Base-by-base conservation (phyloP, 306 rosid species). In the Leucaena leucocephala region DNA sequence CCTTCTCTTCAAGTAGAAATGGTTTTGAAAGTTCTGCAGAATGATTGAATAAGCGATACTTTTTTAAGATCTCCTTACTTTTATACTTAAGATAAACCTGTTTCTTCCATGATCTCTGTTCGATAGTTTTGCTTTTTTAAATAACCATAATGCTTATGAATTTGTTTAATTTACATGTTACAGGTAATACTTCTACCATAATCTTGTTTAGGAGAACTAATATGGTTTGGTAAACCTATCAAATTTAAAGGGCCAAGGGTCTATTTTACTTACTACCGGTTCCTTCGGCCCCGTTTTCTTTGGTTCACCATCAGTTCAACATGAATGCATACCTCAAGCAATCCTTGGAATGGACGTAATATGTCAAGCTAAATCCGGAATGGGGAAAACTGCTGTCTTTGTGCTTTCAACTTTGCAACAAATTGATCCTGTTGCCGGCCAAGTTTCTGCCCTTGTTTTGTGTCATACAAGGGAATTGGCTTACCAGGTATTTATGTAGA, bases 321-420 rank as follows among this genome's bases (percentile, higher is more conserved):
- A 91, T 65, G 96, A 91, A 81, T 91, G 96, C 78, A 91, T 91
- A 55, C 96, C 96, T 8, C 96, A 91, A 91, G 96, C 96, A 55
- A 91, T 91, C 67, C 89, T 91, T 62, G 96, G 96, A 6, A 91
- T 91, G 96, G 96, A 91, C 89, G 96, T 91, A 16, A 82, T 91
- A 68, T 91, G 96, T 72, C 96, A 91, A 83, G 96, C 96, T 38
- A 91, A 91, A 84, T 91, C 96, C 22, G 96, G 96, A 42, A 91
- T 91, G 96, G 96, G 96, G 19, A 91, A 91, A 82, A 91, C 96
- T 17, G 96, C 96, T 73, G 96, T 91, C 27, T 91, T 91, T 85
- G 96, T 91, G 78, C 86, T 91, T 36, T 91, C 96, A 43, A 72
- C 84, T 42, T 81, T 91, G 85, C 96, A 91, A 86, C 96, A 91